A percentile compares a stretch with the other conserved stretches of the same genome.
Conservation (phyloP, 78 protist species). For the Bodo saltans region DNA sequence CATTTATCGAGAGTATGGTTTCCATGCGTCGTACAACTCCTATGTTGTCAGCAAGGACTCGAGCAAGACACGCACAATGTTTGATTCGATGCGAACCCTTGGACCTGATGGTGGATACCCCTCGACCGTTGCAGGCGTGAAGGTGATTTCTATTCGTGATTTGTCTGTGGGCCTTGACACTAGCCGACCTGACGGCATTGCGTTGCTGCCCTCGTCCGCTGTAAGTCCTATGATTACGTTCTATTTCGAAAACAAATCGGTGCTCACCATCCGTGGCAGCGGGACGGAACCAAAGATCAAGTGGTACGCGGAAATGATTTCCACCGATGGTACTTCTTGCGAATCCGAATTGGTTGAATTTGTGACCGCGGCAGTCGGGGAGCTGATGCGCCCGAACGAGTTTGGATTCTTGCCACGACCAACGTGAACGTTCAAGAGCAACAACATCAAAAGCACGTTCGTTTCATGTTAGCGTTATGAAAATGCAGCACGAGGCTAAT, state of each 20-base stretch:
- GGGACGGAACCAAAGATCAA: slow-evolving; percentile 99
- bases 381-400: background rate
- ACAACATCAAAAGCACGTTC: no score
- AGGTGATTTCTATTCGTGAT: slow-evolving; percentile 68
- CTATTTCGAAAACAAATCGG: slow-evolving; percentile 78
- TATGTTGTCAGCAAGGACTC: background rate
- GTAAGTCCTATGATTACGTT: slow-evolving; percentile 87
- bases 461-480: no score
- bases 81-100: background rate
- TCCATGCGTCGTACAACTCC: background rate
- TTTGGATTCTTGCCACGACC: background rate
- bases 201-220: slow-evolving; percentile 8
- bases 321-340: background rate
- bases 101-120: background rate
- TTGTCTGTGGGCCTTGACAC: slow-evolving; percentile 70
- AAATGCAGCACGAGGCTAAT: no score
- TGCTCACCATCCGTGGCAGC: slow-evolving; percentile 85
- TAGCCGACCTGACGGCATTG: slow-evolving; percentile 35
- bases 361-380: background rate
- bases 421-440: no score
- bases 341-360: background rate
- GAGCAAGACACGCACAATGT: background rate
- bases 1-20: slow-evolving; percentile 46
- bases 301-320: slow-evolving; percentile 29
- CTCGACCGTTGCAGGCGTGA: slow-evolving; percentile 3